phyloP scores from a whole-genome alignment of 2,329 filamentous ascomycete genomes.

The Claviceps monticola region DNA sequence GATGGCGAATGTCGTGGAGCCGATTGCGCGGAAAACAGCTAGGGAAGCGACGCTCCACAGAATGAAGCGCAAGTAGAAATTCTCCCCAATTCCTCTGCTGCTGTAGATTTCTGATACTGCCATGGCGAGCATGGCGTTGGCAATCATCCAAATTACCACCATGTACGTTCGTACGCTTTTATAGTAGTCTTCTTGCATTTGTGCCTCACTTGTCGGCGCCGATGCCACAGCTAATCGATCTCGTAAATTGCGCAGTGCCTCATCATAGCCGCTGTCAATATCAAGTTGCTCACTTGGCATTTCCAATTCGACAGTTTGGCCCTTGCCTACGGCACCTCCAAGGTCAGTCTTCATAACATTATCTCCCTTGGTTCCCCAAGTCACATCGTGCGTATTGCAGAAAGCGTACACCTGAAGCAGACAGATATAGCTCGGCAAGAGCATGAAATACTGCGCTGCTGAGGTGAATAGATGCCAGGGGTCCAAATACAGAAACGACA shows the following conservation, averaged over 20 bases:
- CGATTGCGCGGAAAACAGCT: slow-evolving; percentile 77
- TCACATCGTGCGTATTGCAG: slow-evolving; percentile 97
- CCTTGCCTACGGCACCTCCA: slow-evolving; percentile 67
- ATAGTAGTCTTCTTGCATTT: slow-evolving; percentile 97
- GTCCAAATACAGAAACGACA: slow-evolving; percentile 92
- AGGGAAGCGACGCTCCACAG: slow-evolving; percentile 81
- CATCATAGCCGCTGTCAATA: slow-evolving; percentile 95
- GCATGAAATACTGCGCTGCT: slow-evolving; percentile 77
- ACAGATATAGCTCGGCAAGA: slow-evolving; percentile 89
- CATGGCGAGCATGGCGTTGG: slow-evolving; percentile 90
- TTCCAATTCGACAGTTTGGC: slow-evolving; percentile 78
- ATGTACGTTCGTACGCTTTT: slow-evolving; percentile 95
- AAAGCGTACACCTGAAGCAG: slow-evolving; percentile 97
- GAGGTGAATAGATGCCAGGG: slow-evolving; percentile 99
- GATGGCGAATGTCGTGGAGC: slow-evolving; percentile 66
- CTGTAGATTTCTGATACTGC: slow-evolving; percentile 76
- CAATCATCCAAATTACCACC: slow-evolving; percentile 87
- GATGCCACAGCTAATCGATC: slow-evolving; percentile 74
- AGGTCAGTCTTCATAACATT: slow-evolving; percentile 90
- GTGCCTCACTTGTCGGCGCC: slow-evolving; percentile 50
- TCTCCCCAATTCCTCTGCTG: slow-evolving; percentile 55
- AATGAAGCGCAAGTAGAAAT: slow-evolving; percentile 86
- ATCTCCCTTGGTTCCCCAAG: slow-evolving; percentile 97
- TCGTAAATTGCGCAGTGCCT: slow-evolving; percentile 87
- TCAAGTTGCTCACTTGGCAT: slow-evolving; percentile 98